These are phyloP conservation scores for Teunomyces atbi DNA, from an alignment of 805 yeast species.

Conservation along the genomic window DNA sequence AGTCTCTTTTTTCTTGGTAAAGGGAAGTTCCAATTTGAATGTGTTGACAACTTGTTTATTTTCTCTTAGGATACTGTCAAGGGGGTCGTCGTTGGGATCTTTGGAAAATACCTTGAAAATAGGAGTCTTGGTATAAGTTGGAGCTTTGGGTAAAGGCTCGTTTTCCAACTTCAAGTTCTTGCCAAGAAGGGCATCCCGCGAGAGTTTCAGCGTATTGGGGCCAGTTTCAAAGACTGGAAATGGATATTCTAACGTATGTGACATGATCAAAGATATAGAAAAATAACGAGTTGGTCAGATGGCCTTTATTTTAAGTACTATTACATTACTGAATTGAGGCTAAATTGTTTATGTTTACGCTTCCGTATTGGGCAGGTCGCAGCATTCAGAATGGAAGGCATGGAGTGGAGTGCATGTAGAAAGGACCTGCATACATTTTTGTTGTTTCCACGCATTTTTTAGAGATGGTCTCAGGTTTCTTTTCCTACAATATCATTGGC, in stretches of 20 bases:
- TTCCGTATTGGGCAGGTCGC: slow-evolving; percentile 2
- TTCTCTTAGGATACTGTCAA: slow-evolving; percentile 19
- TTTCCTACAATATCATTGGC: slow-evolving; percentile 1
- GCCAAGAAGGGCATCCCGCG: slow-evolving; percentile 17
- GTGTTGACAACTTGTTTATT: slow-evolving; percentile 13
- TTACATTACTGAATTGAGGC: slow-evolving; percentile 1
- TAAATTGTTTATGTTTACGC: slow-evolving; percentile 16
- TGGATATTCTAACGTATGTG: slow-evolving; percentile 12
- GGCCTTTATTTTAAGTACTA: neutral
- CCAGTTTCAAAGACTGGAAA: slow-evolving; percentile 8
- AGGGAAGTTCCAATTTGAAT: slow-evolving; percentile 19
- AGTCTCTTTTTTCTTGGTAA: neutral
- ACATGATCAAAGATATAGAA: slow-evolving; percentile 4
- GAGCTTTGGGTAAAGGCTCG: slow-evolving; percentile 11
- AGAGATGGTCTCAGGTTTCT: neutral
- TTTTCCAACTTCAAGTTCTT: slow-evolving; percentile 18
- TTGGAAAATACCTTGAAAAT: slow-evolving; percentile 10
- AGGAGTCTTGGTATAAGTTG: slow-evolving; percentile 9
- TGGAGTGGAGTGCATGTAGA: neutral
- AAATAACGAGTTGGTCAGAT: neutral
- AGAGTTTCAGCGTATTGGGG: slow-evolving; percentile 3
- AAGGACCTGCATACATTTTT: neutral
- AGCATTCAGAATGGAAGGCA: neutral
- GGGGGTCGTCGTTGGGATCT: slow-evolving; percentile 16
- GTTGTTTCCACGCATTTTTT: neutral